These are phyloP conservation scores for Citrus sp. DNA, from an alignment of 345 rosid species.

Conservation along the genomic window DNA sequence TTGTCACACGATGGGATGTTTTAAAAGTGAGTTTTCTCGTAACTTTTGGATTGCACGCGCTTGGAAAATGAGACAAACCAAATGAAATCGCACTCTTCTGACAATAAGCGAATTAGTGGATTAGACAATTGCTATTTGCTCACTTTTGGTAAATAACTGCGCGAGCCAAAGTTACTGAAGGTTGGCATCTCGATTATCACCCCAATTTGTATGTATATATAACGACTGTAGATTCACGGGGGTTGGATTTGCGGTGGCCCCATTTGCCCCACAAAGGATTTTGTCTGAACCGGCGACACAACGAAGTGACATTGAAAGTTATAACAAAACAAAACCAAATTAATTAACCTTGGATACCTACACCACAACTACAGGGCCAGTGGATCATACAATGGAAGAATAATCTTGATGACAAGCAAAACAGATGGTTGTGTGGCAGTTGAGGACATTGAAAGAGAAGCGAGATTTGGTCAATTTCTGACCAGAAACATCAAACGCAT, in stretches of 20 bases:
- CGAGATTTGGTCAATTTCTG: background rate
- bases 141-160: background rate
- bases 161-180: background rate
- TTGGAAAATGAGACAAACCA: background rate
- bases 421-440: background rate
- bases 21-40: too few relatives aligned
- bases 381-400: background rate
- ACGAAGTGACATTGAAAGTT: background rate
- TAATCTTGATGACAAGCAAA: background rate
- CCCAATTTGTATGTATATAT: background rate
- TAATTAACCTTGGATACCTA: conserved; percentile 9
- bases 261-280: background rate
- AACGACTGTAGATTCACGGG: conserved; percentile 10
- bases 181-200: background rate
- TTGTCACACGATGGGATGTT: too few relatives aligned
- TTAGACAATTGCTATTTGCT: too few relatives aligned
- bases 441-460: background rate
- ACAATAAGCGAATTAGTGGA: background rate
- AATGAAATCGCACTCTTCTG: background rate
- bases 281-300: background rate
- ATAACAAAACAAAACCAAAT: too few relatives aligned
- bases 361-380: background rate
- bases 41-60: background rate
- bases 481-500: too few relatives aligned
- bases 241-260: background rate